Base-by-base conservation (phyloP, 2,329 filamentous ascomycete species). In the Exophiala calicioides region DNA sequence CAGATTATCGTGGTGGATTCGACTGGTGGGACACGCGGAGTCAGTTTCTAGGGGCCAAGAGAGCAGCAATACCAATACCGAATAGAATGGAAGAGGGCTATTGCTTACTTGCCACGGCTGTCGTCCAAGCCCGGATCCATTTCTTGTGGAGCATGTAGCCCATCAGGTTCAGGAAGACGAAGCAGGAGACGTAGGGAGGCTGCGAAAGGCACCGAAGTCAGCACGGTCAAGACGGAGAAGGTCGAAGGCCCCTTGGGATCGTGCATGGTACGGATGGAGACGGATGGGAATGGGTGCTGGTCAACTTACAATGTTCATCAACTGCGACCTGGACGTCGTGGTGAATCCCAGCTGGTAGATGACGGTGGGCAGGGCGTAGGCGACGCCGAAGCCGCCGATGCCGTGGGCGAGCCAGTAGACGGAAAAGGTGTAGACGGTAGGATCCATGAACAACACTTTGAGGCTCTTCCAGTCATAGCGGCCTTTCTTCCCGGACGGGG, bases 301-400 rank as follows among this genome's bases (percentile, higher is more conserved):
- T 41, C 10, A 68, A 67, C 68, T 67, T 61, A 67, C 67, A 69
- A 72, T 71, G 31, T 70, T 72, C 69, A 72, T 71, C 41, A 71
- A 50, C 55, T 72, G 69, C 5, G 69, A 70, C 12, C 65, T 61
- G 1, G 69, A 64, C 1, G 69, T 72, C 1, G 61, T 64, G 0
- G 68, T 69, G 39, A 72, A 70, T 1, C 69, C 69, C 3, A 73
- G 60, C 41, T 72, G 59, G 32, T 72, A 71, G 18, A 72, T 68
- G 4, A 72, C 69, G 2, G 69, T 71, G 1, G 70, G 69, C 40
- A 72, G 47, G 4, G 65, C 68, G 48, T 68, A 71, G 5, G 58
- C 53, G 4, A 71, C 58, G 2, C 70, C 68, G 43, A 70, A 72
- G 4, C 69, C 69, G 10, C 69, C 69, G 50, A 72, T 70, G 1